Base-by-base conservation (phyloP, 1,284 basidiomycete genomes). In the Schizopora paradoxa region DNA sequence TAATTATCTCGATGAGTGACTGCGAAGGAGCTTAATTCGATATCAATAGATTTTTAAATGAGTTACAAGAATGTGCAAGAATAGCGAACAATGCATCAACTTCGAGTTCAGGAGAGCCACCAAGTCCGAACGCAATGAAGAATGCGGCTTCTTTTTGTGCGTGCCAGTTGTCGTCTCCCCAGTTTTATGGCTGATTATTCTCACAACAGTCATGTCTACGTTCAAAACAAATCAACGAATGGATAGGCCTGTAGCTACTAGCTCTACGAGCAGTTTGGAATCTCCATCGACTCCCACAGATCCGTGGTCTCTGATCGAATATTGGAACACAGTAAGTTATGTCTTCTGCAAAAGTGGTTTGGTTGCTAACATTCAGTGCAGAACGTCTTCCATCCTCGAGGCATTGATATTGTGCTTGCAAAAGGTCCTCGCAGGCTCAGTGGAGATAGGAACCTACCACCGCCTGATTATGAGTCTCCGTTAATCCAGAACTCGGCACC, bases 341-440 rank as follows among this genome's bases (percentile, higher is more conserved):
- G 26, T 44, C 3, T 16, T 19, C 18, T n/a, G 5, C 1, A 14
- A 19, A 11, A 16, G 8, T 25, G 18, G 8, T 22, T 8, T 14
- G 14, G 36, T 47, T 18, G 23, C 14, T 28, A 26, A 16, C 16
- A 25, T 22, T 7, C 13, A 32, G 37, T 23, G 4, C 22, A 49
- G 41, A 37, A 43, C 23, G 47, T 51, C 49, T 51, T 51, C 45
- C 32, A 29, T 14, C 49, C 23, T 3, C 45, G 49, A 4, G 46
- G 46, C 2, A 37, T 51, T 5, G 45, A 51, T 8, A 42, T 51
- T 21, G 45, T 44, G n/a, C 49, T 51, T 23, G 45, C 46, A 7
- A 42, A 39, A 13, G 49, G 49, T 6, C 28, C 35, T 4, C 49
- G 49, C 38, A 43, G 45, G 40, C 25, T 51, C 3, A 51, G 33